These are phyloP conservation scores for Panellus pusillus DNA, from an alignment of 768 basidiomycete genomes.

Conservation along the genomic window DNA sequence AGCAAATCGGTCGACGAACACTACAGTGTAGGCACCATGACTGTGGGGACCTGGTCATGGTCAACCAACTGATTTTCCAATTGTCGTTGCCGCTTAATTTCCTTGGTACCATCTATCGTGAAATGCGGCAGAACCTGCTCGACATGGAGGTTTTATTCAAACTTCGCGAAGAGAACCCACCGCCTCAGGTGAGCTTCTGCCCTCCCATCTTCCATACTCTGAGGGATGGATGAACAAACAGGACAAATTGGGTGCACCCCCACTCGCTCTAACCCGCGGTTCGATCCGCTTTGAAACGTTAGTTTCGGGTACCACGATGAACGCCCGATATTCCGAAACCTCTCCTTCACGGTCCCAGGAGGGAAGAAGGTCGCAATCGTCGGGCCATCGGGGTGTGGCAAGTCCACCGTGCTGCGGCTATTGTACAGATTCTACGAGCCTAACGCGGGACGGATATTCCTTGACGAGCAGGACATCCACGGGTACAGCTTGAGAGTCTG, in stretches of 20 bases:
- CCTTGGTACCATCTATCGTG: slow-evolving; percentile 95
- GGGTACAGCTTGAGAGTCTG: slow-evolving; percentile 71
- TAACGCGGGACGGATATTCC: slow-evolving; percentile 70
- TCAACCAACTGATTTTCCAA: slow-evolving; percentile 98
- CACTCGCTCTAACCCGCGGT: slow-evolving; percentile 74
- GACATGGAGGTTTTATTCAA: slow-evolving; percentile 98
- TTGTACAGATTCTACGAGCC: slow-evolving; percentile 95
- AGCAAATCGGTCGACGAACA: background rate
- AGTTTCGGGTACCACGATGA: slow-evolving; percentile 89
- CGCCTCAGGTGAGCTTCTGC: slow-evolving; percentile 49
- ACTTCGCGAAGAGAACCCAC: slow-evolving; percentile 77
- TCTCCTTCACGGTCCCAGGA: slow-evolving; percentile 90
- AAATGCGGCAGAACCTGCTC: slow-evolving; percentile 91
- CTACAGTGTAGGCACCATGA: slow-evolving; percentile 79
- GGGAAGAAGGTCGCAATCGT: slow-evolving; percentile 98
- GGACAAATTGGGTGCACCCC: slow-evolving; percentile 69
- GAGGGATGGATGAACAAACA: slow-evolving; percentile 26
- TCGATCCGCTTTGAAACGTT: slow-evolving; percentile 93
- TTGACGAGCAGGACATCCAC: slow-evolving; percentile 87
- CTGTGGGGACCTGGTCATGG: slow-evolving; percentile 97
- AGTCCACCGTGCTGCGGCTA: slow-evolving; percentile 94
- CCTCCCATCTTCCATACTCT: too few species aligned
- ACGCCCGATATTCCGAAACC: slow-evolving; percentile 85
- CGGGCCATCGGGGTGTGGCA: slow-evolving; percentile 95
- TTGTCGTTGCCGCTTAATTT: slow-evolving; percentile 96